A percentile compares a stretch with the other conserved stretches of the same genome.
Conservation (phyloP, 139 green algal species). For the Asterochloris erici region DNA sequence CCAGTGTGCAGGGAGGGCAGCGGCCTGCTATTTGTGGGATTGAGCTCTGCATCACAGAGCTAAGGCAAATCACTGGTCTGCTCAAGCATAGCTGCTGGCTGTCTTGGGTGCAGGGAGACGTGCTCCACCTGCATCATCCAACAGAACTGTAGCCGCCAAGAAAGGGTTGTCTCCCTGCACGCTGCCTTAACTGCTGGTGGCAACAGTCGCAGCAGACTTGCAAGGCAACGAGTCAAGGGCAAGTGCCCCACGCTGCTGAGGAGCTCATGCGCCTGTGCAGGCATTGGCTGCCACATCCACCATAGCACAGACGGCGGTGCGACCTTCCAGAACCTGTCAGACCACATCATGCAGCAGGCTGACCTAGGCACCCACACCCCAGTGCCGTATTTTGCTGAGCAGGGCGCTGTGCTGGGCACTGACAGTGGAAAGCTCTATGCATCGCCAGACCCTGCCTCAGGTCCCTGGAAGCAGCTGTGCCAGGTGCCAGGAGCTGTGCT, state of each 20-base stretch:
- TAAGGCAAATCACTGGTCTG: too few species aligned
- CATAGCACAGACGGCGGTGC: not conserved
- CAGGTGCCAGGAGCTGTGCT: not conserved
- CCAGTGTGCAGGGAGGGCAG: too few species aligned
- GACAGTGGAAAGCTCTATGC: constrained; percentile 4
- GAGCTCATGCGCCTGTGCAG: not conserved
- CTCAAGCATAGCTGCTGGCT: too few species aligned
- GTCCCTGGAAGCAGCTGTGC: not conserved
- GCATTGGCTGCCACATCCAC: not conserved
- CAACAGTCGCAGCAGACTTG: too few species aligned
- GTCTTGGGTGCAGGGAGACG: too few species aligned
- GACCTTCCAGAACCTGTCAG: not conserved
- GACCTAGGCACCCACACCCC: not conserved
- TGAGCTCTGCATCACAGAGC: too few species aligned
- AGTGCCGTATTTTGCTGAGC: constrained; percentile 13
- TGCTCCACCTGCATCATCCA: too few species aligned
- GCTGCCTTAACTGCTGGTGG: too few species aligned
- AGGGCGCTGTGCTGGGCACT: constrained; percentile 4
- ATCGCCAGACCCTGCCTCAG: not conserved
- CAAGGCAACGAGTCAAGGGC: too few species aligned
- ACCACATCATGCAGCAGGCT: not conserved
- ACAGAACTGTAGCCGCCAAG: too few species aligned
- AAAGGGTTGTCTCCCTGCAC: too few species aligned
- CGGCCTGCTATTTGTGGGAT: too few species aligned
- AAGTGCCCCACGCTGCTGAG: not conserved